Percentiles rank a stretch among this genome's conserved stretches.
These are phyloP conservation scores for Pelargonium citronellum DNA, from an alignment of 441 rosid species.

Conservation along the genomic window DNA sequence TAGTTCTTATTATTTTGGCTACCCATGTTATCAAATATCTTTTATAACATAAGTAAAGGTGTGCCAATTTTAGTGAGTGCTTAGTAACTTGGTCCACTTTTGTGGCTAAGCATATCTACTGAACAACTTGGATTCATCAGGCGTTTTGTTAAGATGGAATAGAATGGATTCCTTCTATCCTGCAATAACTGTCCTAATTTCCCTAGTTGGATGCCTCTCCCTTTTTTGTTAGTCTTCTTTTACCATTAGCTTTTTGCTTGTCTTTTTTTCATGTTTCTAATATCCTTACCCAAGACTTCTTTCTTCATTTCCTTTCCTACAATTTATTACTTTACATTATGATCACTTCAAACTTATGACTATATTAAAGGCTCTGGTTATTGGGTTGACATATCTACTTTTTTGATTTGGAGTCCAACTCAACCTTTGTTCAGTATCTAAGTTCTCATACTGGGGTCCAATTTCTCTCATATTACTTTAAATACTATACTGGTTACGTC, in stretches of 20 bases:
- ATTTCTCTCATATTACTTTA: background rate
- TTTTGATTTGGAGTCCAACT: background rate
- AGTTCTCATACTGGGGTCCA: background rate
- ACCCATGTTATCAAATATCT: background rate
- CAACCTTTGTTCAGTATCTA: background rate
- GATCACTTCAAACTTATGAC: background rate
- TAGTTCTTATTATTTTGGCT: background rate
- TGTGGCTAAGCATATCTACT: background rate
- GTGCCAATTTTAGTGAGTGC: background rate
- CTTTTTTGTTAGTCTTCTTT: too few relatives aligned
- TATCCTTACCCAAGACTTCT: background rate
- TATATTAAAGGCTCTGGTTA: background rate
- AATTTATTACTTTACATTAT: background rate
- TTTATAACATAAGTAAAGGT: background rate
- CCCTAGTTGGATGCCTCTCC: background rate
- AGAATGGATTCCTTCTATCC: background rate
- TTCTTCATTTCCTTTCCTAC: background rate
- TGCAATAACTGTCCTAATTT: background rate
- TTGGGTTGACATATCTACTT: background rate
- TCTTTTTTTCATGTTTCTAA: background rate
- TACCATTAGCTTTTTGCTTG: background rate
- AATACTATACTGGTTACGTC: slow-evolving; percentile 2
- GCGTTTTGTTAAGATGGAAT: background rate
- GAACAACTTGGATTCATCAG: background rate
- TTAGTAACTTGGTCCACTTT: background rate